A percentile compares a stretch with the other conserved stretches of the same genome.
phyloP scores from a whole-genome alignment of 257 asterid genomes.

The Salvia splendens region DNA sequence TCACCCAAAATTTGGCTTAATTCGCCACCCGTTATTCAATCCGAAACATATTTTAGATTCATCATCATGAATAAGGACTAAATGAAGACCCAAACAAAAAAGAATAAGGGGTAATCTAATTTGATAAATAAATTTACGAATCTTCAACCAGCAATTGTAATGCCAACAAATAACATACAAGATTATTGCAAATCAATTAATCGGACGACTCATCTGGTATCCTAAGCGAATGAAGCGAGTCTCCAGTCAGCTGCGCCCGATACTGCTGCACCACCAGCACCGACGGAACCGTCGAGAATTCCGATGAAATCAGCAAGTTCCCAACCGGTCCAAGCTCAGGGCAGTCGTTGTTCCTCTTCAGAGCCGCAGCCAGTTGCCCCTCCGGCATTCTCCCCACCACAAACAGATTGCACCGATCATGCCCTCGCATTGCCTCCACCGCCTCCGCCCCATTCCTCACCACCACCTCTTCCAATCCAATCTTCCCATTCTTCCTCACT shows the following conservation, averaged over 20 bases:
- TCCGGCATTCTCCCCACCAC: slow-evolving; percentile 24
- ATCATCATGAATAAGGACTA: too few species aligned
- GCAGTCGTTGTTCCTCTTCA: slow-evolving; percentile 10
- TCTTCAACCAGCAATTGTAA: not conserved
- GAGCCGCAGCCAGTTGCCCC: slow-evolving; percentile 26
- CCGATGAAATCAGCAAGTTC: slow-evolving; percentile 25
- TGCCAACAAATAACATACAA: not conserved
- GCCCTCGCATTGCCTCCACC: slow-evolving; percentile 5
- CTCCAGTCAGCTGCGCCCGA: slow-evolving; percentile 13
- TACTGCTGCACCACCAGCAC: slow-evolving; percentile 33
- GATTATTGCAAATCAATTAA: not conserved
- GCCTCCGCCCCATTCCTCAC: slow-evolving; percentile 6
- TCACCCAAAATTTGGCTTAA: too few species aligned
- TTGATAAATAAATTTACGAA: too few species aligned
- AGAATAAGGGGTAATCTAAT: too few species aligned
- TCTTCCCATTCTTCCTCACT: not conserved
- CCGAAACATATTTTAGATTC: too few species aligned
- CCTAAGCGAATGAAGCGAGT: slow-evolving; percentile 22
- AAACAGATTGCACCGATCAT: slow-evolving; percentile 30
- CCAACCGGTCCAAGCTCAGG: slow-evolving; percentile 28
- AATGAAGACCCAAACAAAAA: too few species aligned
- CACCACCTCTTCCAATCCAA: not conserved
- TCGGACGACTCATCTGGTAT: slow-evolving; percentile 25
- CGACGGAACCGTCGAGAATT: slow-evolving; percentile 20
- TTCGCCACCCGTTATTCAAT: too few species aligned